Evolutionary conservation across 768 basidiomycete genomes (phyloP).

Genomic region (Hysterangium stoloniferum): DNA sequence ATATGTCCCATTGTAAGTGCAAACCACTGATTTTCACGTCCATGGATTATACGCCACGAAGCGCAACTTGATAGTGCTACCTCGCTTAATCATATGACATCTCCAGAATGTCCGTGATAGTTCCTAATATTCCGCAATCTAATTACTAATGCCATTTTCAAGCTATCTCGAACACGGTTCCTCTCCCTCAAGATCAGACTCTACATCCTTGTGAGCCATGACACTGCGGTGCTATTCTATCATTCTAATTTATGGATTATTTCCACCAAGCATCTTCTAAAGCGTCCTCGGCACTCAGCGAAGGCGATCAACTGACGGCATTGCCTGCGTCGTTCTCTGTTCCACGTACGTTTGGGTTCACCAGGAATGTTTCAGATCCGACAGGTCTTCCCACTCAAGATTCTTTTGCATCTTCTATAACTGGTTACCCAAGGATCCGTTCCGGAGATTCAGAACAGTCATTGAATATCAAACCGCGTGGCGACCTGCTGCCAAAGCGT

Average conservation of each 20-base stretch:
- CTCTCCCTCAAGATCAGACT: neutral
- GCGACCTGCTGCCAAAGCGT: constrained; percentile 23
- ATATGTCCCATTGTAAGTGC: neutral
- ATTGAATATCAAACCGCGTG: neutral
- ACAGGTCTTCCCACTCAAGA: constrained; percentile 4
- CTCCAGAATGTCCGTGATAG: neutral
- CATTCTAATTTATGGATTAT: neutral
- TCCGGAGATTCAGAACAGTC: constrained; percentile 6
- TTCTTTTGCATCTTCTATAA: constrained; percentile 3
- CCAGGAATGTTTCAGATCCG: constrained; percentile 1
- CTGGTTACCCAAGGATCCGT: neutral
- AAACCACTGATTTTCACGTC: neutral
- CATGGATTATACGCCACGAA: neutral
- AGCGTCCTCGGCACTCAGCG: constrained; percentile 5
- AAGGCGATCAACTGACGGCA: constrained; percentile 6
- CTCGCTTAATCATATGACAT: neutral
- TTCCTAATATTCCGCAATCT: neutral
- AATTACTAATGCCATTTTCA: neutral
- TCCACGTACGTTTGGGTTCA: neutral
- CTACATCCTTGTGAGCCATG: neutral
- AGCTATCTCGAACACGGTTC: neutral
- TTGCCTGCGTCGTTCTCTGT: constrained; percentile 4
- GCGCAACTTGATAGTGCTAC: neutral
- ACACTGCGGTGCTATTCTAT: neutral
- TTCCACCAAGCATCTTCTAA: neutral